Base-by-base conservation (phyloP, 2,329 filamentous ascomycete genomes). In the Tolypocladium endophyticum region DNA sequence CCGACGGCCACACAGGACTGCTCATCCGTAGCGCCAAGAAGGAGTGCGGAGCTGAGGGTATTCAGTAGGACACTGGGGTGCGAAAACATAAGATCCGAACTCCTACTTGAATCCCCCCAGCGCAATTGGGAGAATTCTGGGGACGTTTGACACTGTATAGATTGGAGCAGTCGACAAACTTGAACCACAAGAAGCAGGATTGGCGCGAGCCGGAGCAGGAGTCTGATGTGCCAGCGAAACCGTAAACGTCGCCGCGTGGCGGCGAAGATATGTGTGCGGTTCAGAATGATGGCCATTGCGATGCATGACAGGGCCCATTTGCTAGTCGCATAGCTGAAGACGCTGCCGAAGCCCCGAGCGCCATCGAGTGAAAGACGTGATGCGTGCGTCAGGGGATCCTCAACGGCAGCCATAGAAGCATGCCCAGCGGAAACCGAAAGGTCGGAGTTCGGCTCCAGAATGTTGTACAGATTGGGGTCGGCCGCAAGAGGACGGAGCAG, bases 281-380 rank as follows among this genome's bases (percentile, higher is more conserved):
- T 97, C 30, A 97, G 79, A 60, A 97, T 77, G 61, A 97, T 84
- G 28, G 91, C 91, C 80, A 93, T 89, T 43, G 87, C 84, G 66
- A 97, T 87, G 67, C 92, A 97, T 58, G 87, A 87, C 60, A 97
- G 77, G 0, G 93, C 92, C 94, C 94, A 97, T 73, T 89, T 89
- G 73, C 90, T 95, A 1, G 90, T 95, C 52, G 92, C 81, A 73
- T 97, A 99, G 67, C 86, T 89, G 73, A 97, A 92, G 61, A 97
- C 85, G 62, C 90, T 92, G 53, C 90, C 89, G 52, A 97, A 79
- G 52, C 89, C 91, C 69, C 87, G 84, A 1, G 80, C 77, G 30
- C 83, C 76, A 65, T 87, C 84, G 63, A 84, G 71, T 7, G 83
- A 80, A 62, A 87, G 77, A 38, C 77, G 76, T 8, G 80, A 78